Base-by-base conservation (phyloP, 495 filamentous ascomycete species). In the Cladorrhinum samala region DNA sequence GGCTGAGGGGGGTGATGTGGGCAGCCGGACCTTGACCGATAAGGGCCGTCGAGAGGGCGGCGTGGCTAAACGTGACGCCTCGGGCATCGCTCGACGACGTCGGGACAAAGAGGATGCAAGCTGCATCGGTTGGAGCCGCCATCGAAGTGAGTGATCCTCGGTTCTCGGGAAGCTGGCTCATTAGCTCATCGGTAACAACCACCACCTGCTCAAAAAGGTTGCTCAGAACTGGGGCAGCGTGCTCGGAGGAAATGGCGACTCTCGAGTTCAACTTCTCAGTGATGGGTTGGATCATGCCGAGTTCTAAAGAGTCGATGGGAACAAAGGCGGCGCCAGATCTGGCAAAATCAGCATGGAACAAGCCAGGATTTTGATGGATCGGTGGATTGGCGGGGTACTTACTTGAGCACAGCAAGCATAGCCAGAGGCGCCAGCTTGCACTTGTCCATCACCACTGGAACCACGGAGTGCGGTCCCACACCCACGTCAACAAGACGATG, bases 11-110 rank as follows among this genome's bases (percentile, higher is more conserved):
- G 33, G 74, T 66, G 40, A 86, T 76, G 9, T 67, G 54, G 14
- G 83, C 59, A 0, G 72, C 69, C 0, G 69, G 64, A 1, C 74
- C 76, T 53, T 84, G 82, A n/a, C 69, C 70, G 1, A 68, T 50
- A 19, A 75, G 68, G 9, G 69, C 63, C 0, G 70, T 69, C 0
- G 74, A 68, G n/a, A 75, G 50, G 8, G 74, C 69, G 0, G 66
- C 64, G 40, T 77, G 74, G 51, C 70, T 75, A 48, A 75, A 77
- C 3, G 72, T 70, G 16, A 74, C 59, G 0, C 71, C 68, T 20
- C 65, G 66, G 3, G 65, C 65, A 18, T 64, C 61, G 47, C 52
- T 64, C 3, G 68, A 61, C 17, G 66, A 60, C 2, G 58, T 60
- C 14, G 61, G 63, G 8, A 63, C 62, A 46, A 76, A 70, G 21